Conservation (phyloP, 2,329 filamentous ascomycete genomes). For the Alternaria gansuensis region DNA sequence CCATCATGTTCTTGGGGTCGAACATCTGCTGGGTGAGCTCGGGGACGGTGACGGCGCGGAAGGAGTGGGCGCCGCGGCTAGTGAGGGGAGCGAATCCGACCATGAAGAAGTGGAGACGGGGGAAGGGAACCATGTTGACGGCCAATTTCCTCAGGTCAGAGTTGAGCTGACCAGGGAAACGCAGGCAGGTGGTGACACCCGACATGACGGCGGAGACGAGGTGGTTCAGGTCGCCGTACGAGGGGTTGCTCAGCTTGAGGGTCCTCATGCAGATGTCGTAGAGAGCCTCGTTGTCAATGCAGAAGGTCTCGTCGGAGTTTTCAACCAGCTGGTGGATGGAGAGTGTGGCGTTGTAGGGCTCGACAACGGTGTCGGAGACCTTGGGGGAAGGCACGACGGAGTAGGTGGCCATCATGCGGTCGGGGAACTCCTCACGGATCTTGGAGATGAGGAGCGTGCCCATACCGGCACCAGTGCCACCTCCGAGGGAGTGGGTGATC, state of each 20-base stretch:
- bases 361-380: conserved; percentile 99
- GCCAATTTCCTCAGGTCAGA: conserved; percentile 99
- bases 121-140: conserved; percentile 99
- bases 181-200: conserved; percentile 96
- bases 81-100: conserved; percentile 99
- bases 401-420: conserved; percentile 99
- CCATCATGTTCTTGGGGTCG: conserved; percentile 99
- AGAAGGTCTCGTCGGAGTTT: conserved; percentile 99
- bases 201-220: conserved; percentile 99
- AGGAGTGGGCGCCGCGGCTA: conserved; percentile 88
- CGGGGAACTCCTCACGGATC: conserved; percentile 99
- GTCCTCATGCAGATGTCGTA: conserved; percentile 99
- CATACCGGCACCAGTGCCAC: conserved; percentile 99
- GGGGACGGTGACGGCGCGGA: conserved; percentile 96
- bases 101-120: conserved; percentile 99
- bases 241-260: conserved; percentile 97
- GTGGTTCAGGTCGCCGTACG: conserved; percentile 99
- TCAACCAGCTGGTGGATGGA: conserved; percentile 99
- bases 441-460: conserved; percentile 99
- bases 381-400: conserved; percentile 98
- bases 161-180: conserved; percentile 99
- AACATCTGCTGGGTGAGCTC: conserved; percentile 99
- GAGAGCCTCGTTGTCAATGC: conserved; percentile 99
- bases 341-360: conserved; percentile 99
- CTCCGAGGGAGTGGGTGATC: conserved; percentile 99